Conservation (phyloP, 495 filamentous ascomycete genomes). For the Rhypophila decipiens region DNA sequence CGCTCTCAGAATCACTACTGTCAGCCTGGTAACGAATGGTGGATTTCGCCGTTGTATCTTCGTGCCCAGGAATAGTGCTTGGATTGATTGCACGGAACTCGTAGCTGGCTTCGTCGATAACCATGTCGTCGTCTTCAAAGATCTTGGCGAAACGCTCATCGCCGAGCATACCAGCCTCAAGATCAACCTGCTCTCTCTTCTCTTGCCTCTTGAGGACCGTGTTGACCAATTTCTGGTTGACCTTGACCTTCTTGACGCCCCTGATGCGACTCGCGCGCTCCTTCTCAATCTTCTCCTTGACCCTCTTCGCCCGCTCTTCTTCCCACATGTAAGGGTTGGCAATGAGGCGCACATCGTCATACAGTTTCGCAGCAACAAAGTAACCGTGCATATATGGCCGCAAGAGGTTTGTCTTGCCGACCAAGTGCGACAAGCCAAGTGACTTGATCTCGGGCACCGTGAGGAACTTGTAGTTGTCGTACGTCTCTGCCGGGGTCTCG, state of each 20-base stretch:
- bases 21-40: not conserved
- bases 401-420: slow-evolving; percentile 79
- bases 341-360: slow-evolving; percentile 90
- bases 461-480: slow-evolving; percentile 98
- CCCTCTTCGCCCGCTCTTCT: slow-evolving; percentile 75
- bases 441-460: slow-evolving; percentile 73
- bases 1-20: slow-evolving; percentile 14
- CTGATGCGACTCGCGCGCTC: slow-evolving; percentile 87
- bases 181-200: slow-evolving; percentile 64
- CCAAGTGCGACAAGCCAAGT: slow-evolving; percentile 76
- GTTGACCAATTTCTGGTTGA: slow-evolving; percentile 81
- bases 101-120: slow-evolving; percentile 78
- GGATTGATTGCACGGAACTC: slow-evolving; percentile 88
- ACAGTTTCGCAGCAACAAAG: slow-evolving; percentile 87
- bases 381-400: slow-evolving; percentile 98
- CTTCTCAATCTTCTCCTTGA: slow-evolving; percentile 91
- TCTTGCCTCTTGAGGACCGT: slow-evolving; percentile 74
- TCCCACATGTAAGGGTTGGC: slow-evolving; percentile 89
- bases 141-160: slow-evolving; percentile 82
- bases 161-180: slow-evolving; percentile 56
- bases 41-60: slow-evolving; percentile 1
- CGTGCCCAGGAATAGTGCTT: slow-evolving; percentile 47
- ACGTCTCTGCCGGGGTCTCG: slow-evolving; percentile 63
- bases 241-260: slow-evolving; percentile 85
- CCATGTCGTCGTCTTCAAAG: slow-evolving; percentile 90